These are phyloP conservation scores for Curvularia sp. DNA, from an alignment of 2,329 filamentous ascomycete genomes.

Conservation along the genomic window DNA sequence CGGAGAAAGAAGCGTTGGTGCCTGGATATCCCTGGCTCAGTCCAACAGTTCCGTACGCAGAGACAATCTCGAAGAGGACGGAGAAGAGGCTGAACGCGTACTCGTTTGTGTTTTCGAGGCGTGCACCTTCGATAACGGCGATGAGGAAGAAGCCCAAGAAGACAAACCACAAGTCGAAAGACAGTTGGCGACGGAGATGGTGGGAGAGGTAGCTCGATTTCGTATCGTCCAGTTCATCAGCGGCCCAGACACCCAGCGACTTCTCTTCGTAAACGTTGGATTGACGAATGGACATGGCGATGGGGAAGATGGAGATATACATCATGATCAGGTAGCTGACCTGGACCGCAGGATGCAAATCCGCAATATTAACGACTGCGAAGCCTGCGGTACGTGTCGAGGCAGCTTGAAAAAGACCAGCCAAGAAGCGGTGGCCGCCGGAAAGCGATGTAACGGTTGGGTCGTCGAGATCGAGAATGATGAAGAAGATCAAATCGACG, in stretches of 20 bases:
- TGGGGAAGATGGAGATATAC: slow-evolving; percentile 98
- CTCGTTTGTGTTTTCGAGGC: slow-evolving; percentile 68
- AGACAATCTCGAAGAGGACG: slow-evolving; percentile 53
- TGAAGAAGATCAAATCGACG: slow-evolving; percentile 87
- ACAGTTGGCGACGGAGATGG: slow-evolving; percentile 90
- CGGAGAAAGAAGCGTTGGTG: slow-evolving; percentile 80
- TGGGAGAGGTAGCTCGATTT: slow-evolving; percentile 85
- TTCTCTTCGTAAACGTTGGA: slow-evolving; percentile 98
- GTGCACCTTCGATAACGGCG: slow-evolving; percentile 80
- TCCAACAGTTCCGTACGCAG: slow-evolving; percentile 80
- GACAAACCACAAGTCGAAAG: slow-evolving; percentile 97
- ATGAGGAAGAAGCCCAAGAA: slow-evolving; percentile 94
- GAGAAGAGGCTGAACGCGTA: slow-evolving; percentile 60
- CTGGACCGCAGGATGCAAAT: slow-evolving; percentile 87
- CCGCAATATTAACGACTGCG: slow-evolving; percentile 76
- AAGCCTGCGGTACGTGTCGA: slow-evolving; percentile 93
- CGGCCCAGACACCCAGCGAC: slow-evolving; percentile 75
- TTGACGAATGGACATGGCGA: slow-evolving; percentile 90
- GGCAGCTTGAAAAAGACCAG: slow-evolving; percentile 88
- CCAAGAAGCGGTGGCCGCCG: slow-evolving; percentile 77
- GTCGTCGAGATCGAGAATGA: slow-evolving; percentile 85
- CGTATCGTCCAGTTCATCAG: slow-evolving; percentile 59
- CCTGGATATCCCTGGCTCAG: slow-evolving; percentile 82
- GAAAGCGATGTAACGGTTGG: slow-evolving; percentile 72
- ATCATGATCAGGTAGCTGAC: slow-evolving; percentile 98